A percentile compares a stretch with the other conserved stretches of the same genome.
Evolutionary conservation across 2,329 filamentous ascomycete genomes (phyloP).

Genomic region (Fusarium guadeloupense): DNA sequence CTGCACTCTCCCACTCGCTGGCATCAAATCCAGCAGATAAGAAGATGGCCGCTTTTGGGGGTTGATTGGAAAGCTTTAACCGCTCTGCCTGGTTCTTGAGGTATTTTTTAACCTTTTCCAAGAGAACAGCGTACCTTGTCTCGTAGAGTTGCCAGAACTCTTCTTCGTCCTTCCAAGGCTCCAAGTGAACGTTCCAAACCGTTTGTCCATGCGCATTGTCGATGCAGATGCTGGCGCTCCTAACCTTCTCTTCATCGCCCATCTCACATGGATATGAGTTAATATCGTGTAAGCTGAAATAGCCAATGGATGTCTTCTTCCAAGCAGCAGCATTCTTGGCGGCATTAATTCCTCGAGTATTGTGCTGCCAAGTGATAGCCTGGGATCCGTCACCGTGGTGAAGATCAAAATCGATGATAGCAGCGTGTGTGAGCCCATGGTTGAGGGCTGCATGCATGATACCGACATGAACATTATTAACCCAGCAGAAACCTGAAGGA

Average conservation of each 20-base stretch:
- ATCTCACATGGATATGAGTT: slow-evolving; percentile 97
- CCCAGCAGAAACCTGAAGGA: slow-evolving; percentile 97
- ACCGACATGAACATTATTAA: slow-evolving; percentile 97
- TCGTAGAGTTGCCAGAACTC: slow-evolving; percentile 94
- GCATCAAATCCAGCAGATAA: slow-evolving; percentile 96
- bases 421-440: slow-evolving; percentile 90
- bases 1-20: slow-evolving; percentile 89
- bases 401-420: slow-evolving; percentile 91
- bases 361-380: slow-evolving; percentile 90
- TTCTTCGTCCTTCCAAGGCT: slow-evolving; percentile 81
- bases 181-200: slow-evolving; percentile 95
- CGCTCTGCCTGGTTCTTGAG: slow-evolving; percentile 77
- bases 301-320: slow-evolving; percentile 90
- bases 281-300: slow-evolving; percentile 97
- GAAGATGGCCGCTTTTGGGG: slow-evolving; percentile 88
- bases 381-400: slow-evolving; percentile 98
- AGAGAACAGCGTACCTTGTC: slow-evolving; percentile 75
- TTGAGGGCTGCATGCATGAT: slow-evolving; percentile 88
- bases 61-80: slow-evolving; percentile 65
- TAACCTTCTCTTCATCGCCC: slow-evolving; percentile 93
- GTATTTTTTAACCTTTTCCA: slow-evolving; percentile 84
- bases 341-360: slow-evolving; percentile 69
- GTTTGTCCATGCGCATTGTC: slow-evolving; percentile 94
- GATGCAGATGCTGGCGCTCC: slow-evolving; percentile 92
- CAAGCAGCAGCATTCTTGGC: slow-evolving; percentile 76